Evolutionary conservation across 495 filamentous ascomycete species (phyloP).

Genomic region (Talaromyces adpressus): DNA sequence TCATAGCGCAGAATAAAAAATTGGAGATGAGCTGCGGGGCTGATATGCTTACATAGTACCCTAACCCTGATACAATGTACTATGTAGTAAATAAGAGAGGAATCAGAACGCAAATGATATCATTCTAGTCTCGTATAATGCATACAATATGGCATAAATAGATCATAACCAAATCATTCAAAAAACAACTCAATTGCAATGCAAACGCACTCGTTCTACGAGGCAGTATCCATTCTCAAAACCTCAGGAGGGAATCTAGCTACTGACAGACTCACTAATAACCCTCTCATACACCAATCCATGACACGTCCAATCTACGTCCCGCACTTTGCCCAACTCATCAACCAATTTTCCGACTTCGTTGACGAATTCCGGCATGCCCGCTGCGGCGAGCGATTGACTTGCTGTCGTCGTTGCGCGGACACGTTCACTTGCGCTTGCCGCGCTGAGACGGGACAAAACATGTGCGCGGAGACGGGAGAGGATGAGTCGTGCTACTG

Average conservation of each 20-base stretch:
- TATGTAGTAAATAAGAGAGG: too few relatives aligned
- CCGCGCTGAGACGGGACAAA: slow-evolving; percentile 65
- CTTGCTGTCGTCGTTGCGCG: slow-evolving; percentile 73
- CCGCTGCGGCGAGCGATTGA: slow-evolving; percentile 71
- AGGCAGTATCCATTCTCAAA: background rate
- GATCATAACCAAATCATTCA: background rate
- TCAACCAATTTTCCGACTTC: slow-evolving; percentile 79
- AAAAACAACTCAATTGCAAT: background rate
- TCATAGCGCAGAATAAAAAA: slow-evolving; percentile 3
- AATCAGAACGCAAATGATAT: background rate
- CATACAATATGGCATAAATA: background rate
- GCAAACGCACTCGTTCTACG: background rate
- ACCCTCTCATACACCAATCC: slow-evolving; percentile 73
- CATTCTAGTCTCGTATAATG: background rate
- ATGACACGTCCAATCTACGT: slow-evolving; percentile 76
- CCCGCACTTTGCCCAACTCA: slow-evolving; percentile 63
- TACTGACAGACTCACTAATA: slow-evolving; percentile 17
- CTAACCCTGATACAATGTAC: background rate
- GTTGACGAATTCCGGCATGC: slow-evolving; percentile 83
- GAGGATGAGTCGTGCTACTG: slow-evolving; percentile 74
- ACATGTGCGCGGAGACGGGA: slow-evolving; percentile 69
- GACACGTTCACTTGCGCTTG: slow-evolving; percentile 72
- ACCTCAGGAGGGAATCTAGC: background rate
- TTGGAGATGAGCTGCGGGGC: background rate
- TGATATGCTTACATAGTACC: background rate